Conservation (phyloP, 768 basidiomycete genomes). For the Cantharellus cinnabarinus region DNA sequence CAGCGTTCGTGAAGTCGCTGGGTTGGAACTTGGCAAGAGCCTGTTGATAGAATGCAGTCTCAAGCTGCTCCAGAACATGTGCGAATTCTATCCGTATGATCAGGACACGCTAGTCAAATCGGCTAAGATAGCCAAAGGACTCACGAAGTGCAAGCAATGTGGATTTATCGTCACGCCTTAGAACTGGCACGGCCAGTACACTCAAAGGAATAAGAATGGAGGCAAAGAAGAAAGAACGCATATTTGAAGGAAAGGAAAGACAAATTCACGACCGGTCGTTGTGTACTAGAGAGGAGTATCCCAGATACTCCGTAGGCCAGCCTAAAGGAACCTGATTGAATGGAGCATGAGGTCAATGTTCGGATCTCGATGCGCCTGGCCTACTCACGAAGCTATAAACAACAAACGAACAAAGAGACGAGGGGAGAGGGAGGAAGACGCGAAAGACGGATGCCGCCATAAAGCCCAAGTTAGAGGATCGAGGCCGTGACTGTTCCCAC, state of each 20-base stretch:
- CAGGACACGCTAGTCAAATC: neutral
- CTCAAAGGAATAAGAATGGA: slow-evolving; percentile 26
- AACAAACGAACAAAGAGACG: too few relatives aligned
- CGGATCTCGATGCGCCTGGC: too few relatives aligned
- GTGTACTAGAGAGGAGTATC: slow-evolving; percentile 3
- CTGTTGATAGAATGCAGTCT: slow-evolving; percentile 45
- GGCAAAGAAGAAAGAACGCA: slow-evolving; percentile 29
- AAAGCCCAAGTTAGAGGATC: too few relatives aligned
- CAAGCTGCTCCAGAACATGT: slow-evolving; percentile 52
- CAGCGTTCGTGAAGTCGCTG: slow-evolving; percentile 42
- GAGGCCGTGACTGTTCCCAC: too few relatives aligned
- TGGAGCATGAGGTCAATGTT: too few relatives aligned
- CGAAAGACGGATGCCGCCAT: too few relatives aligned
- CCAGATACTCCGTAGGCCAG: too few relatives aligned
- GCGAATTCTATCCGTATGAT: slow-evolving; percentile 38
- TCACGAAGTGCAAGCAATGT: slow-evolving; percentile 29
- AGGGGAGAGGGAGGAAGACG: too few relatives aligned
- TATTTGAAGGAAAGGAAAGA: slow-evolving; percentile 16
- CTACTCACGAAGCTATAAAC: too few relatives aligned
- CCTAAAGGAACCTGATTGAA: too few relatives aligned
- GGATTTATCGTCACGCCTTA: slow-evolving; percentile 18
- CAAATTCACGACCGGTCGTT: slow-evolving; percentile 18
- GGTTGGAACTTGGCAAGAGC: slow-evolving; percentile 43
- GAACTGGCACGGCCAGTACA: slow-evolving; percentile 12
- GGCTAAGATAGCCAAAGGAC: slow-evolving; percentile 4